Evolutionary conservation across 1,139 yeast species (phyloP).

Genomic region (Kodamaea sp.): DNA sequence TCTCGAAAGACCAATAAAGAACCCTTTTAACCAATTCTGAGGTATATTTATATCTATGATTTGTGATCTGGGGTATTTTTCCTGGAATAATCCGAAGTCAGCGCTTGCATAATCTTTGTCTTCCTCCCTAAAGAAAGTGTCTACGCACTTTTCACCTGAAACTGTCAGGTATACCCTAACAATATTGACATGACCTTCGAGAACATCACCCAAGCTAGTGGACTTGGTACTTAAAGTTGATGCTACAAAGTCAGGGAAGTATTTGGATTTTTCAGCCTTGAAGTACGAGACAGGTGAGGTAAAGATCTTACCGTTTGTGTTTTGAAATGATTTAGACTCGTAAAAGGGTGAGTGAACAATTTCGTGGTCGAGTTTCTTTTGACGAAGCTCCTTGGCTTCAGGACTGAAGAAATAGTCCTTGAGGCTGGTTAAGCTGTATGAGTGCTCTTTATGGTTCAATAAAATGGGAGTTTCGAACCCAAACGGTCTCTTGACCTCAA

Average conservation of each 20-base stretch:
- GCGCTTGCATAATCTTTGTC: conserved; percentile 38
- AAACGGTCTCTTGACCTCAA: conserved; percentile 37
- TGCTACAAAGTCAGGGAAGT: conserved; percentile 82
- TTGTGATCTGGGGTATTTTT: conserved; percentile 55
- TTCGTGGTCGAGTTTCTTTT: conserved; percentile 63
- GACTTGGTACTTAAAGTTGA: conserved; percentile 49
- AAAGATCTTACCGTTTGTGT: conserved; percentile 84
- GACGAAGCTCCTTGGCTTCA: conserved; percentile 56
- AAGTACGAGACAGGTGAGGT: conserved; percentile 77
- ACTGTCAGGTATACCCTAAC: conserved; percentile 68
- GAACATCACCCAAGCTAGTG: conserved; percentile 33
- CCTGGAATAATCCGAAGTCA: conserved; percentile 30
- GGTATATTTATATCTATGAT: conserved; percentile 75
- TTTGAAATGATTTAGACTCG: conserved; percentile 75
- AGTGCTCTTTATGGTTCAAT: conserved; percentile 26
- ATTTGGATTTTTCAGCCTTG: conserved; percentile 70
- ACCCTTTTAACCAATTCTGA: conserved; percentile 67
- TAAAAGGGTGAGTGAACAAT: conserved; percentile 85
- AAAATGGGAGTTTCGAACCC: conserved; percentile 39
- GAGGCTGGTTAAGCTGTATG: conserved; percentile 25
- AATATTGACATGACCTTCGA: conserved; percentile 58
- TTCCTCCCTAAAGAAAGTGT: conserved; percentile 52
- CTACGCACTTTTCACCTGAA: conserved; percentile 71
- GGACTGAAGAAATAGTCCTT: conserved; percentile 32
- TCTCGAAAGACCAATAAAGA: conserved; percentile 57